A percentile compares a stretch with the other conserved stretches of the same genome.
These are phyloP conservation scores for Phytophthora cryptogea DNA, from an alignment of 352 stramenopile species.

Conservation along the genomic window DNA sequence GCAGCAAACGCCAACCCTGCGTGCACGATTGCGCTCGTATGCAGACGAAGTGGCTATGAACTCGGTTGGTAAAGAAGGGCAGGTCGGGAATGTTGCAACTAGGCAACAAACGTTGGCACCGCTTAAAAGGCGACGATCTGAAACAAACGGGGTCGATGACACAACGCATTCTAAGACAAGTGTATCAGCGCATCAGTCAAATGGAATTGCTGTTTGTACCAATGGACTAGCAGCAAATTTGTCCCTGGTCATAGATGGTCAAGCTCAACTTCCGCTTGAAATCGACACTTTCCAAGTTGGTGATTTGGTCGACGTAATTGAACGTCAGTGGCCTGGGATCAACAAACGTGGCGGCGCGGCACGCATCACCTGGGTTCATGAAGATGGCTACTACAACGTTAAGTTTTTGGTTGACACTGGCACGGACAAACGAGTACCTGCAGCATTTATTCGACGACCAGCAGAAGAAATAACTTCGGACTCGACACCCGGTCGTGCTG, in stretches of 20 bases:
- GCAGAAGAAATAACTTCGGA: conserved; percentile 45
- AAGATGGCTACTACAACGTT: conserved; percentile 58
- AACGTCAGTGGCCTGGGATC: conserved; percentile 90
- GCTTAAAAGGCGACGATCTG: conserved; percentile 24
- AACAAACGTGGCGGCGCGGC: conserved; percentile 92
- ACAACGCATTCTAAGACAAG: not conserved
- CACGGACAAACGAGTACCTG: conserved; percentile 38
- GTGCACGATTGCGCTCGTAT: not conserved
- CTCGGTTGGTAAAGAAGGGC: not conserved
- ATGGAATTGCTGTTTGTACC: conserved; percentile 1
- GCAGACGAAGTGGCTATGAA: not conserved
- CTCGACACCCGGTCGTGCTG: conserved; percentile 41
- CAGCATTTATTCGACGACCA: conserved; percentile 45
- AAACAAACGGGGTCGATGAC: conserved; percentile 5
- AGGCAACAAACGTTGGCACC: conserved; percentile 4
- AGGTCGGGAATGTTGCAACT: not conserved
- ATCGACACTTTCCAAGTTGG: conserved; percentile 55
- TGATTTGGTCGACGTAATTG: conserved; percentile 85
- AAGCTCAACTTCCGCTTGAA: conserved; percentile 16
- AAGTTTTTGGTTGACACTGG: conserved; percentile 59
- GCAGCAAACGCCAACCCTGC: not conserved
- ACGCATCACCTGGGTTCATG: conserved; percentile 70
- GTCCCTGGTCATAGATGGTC: conserved; percentile 19
- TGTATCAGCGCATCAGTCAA: conserved; percentile 9
- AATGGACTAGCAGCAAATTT: conserved; percentile 16